Conservation (phyloP, 805 yeast genomes). For the Scheffersomyces coipomensis region DNA sequence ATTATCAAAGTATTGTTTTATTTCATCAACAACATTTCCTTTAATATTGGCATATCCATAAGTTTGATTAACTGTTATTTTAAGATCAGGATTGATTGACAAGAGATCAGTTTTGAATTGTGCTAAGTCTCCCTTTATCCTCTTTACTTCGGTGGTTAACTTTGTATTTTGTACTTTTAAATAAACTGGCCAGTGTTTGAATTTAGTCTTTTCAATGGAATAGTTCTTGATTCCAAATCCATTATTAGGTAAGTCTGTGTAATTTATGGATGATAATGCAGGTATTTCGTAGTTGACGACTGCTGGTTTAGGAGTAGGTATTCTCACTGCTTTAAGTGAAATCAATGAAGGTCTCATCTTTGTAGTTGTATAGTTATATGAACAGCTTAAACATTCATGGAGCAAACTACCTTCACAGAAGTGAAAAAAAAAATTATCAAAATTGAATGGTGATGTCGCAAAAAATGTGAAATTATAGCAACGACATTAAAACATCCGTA, state of each 20-base stretch:
- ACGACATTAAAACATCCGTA: too few relatives aligned
- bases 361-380: too few relatives aligned
- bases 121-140: conserved; percentile 64
- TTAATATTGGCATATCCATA: conserved; percentile 39
- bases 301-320: conserved; percentile 12
- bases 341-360: conserved; percentile 24
- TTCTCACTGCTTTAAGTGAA: conserved; percentile 21
- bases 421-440: too few relatives aligned
- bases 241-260: conserved; percentile 25
- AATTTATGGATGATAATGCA: conserved; percentile 20
- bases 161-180: conserved; percentile 63
- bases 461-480: too few relatives aligned
- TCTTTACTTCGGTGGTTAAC: conserved; percentile 70
- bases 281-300: conserved; percentile 27
- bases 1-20: conserved; percentile 26
- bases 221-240: conserved; percentile 40
- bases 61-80: conserved; percentile 30
- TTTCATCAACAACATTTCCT: conserved; percentile 34
- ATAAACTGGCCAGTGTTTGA: conserved; percentile 82
- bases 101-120: conserved; percentile 68
- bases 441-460: too few relatives aligned
- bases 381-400: too few relatives aligned
- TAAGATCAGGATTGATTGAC: conserved; percentile 45
- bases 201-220: conserved; percentile 48
- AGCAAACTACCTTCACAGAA: too few relatives aligned